Conservation (phyloP, 2,329 filamentous ascomycete species). For the Chalara sp. region DNA sequence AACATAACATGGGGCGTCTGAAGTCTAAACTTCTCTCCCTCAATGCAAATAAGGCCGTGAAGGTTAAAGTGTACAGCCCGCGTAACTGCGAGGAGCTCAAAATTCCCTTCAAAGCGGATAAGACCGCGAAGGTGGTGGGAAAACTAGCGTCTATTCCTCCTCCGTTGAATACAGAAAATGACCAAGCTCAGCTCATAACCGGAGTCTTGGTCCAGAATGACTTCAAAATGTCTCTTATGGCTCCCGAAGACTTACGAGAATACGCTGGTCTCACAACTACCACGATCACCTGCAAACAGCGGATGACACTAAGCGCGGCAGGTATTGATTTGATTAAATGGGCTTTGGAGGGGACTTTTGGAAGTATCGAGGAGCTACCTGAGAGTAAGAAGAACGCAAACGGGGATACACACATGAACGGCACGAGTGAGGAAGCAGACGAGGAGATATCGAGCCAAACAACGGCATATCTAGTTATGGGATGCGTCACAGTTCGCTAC, state of each 20-base stretch:
- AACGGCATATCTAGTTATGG: conserved; percentile 71
- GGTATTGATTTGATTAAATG: conserved; percentile 88
- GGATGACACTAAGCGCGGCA: conserved; percentile 78
- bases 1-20: conserved; percentile 95
- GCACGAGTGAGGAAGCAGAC: conserved; percentile 48
- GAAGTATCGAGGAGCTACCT: conserved; percentile 64
- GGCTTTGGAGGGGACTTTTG: conserved; percentile 92
- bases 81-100: conserved; percentile 91
- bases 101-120: conserved; percentile 93
- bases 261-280: conserved; percentile 97
- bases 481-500: conserved; percentile 78
- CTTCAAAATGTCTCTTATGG: conserved; percentile 96
- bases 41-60: conserved; percentile 68
- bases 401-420: conserved; percentile 30
- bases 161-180: conserved; percentile 31
- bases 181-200: conserved; percentile 58
- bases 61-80: conserved; percentile 89
- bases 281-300: conserved; percentile 87
- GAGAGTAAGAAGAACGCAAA: conserved; percentile 17
- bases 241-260: conserved; percentile 88
- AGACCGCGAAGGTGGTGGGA: conserved; percentile 92
- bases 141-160: conserved; percentile 79
- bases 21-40: conserved; percentile 93
- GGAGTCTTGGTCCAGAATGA: conserved; percentile 96
- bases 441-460: conserved; percentile 53